phyloP scores from a whole-genome alignment of 164 flowering plant genomes.

The Umbilicus rupestris region DNA sequence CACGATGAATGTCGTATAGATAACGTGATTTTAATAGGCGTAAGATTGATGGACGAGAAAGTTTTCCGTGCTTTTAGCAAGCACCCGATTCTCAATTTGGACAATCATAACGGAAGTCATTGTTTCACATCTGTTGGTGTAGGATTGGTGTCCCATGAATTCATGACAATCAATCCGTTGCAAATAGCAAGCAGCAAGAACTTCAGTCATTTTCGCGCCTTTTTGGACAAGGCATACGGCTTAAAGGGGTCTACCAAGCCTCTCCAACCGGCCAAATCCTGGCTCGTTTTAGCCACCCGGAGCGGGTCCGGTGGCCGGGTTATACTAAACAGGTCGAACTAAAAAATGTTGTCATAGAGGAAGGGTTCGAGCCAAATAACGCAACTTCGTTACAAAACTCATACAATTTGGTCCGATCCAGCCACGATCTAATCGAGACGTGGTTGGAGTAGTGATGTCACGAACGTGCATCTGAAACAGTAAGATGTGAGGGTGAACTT shows the following conservation, averaged over 20 bases:
- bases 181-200: conserved; percentile 16
- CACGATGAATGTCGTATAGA: conserved; percentile 24
- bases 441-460: conserved; percentile 16
- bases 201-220: conserved; percentile 18
- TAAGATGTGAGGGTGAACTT: conserved; percentile 44
- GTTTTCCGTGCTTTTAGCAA: conserved; percentile 27
- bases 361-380: conserved; percentile 37
- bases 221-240: conserved; percentile 23
- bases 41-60: conserved; percentile 40
- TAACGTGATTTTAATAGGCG: conserved; percentile 24
- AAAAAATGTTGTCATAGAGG: conserved; percentile 15
- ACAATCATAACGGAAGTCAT: conserved; percentile 26
- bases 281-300: conserved; percentile 27
- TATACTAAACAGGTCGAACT: conserved; percentile 27
- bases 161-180: conserved; percentile 26
- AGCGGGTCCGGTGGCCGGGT: conserved; percentile 20
- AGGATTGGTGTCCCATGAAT: conserved; percentile 40
- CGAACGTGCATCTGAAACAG: conserved; percentile 30
- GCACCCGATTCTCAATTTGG: conserved; percentile 31
- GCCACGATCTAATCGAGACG: conserved; percentile 36
- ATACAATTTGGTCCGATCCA: conserved; percentile 24
- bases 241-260: not conserved
- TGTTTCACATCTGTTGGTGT: conserved; percentile 34
- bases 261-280: conserved; percentile 16
- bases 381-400: conserved; percentile 20